Evolutionary conservation across 2,329 filamentous ascomycete species (phyloP), one percentile per base, ranked within the genome.

Genomic region (Paracoccidioides lutzii): DNA sequence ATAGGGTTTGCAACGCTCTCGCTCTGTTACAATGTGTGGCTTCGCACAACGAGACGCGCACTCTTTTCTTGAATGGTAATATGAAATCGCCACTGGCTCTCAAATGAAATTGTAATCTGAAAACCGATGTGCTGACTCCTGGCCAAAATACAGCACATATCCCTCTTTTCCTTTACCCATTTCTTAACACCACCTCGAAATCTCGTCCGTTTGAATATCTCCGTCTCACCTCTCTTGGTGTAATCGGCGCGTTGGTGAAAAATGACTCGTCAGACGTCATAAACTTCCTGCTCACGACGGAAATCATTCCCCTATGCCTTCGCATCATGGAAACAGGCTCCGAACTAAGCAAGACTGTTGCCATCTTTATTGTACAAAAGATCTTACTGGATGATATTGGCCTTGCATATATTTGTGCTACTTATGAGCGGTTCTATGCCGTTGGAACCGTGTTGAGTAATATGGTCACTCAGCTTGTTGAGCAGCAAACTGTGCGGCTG

Each of bases 301-400:
- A 98, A 74, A 98, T 98, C 63, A 98, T 98, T 57, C 93, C 93
- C 8, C 81, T 98, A 10, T 98, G 93, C 71, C 83, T 98, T 46
- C 85, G 93, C 59, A 98, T 98, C 67, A 98, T 98, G 93, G 93
- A 98, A 76, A 98, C 93, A 0, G 93, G 93, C 52, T 96, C 90
- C 0, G 93, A 98, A 73, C 80, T 98, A 58, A 96, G 90, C 78
- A 98, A 98, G 78, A 98, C 93, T 0, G 93, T 98, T 12, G 93
- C 93, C 57, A 98, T 98, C 65, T 98, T 98, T 76, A 98, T 98
- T 65, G 93, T 98, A 15, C 93, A 98, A 73, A 98, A 98, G 79
- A 98, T 98, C 32, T 76, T 98, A 53, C 81, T 98, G 2, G 93
- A 98, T 67, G 93, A 98, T 66, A 91, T 95, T 65, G 93, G 93